These are phyloP conservation scores for Neonectria sp. DNA, from an alignment of 2,329 filamentous ascomycete genomes.

Conservation along the genomic window DNA sequence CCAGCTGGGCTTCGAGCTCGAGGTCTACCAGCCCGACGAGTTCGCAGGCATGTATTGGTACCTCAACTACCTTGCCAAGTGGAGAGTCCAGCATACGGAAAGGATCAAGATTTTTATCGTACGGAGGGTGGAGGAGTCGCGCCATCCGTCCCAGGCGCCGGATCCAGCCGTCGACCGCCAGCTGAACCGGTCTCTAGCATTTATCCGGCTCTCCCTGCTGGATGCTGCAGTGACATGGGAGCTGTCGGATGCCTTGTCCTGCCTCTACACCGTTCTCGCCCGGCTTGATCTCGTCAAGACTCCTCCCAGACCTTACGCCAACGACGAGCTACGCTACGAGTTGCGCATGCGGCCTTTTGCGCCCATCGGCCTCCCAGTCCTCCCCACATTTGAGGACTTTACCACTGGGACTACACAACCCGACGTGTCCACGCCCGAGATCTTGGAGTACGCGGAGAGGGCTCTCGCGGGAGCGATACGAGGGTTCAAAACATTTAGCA, in stretches of 20 bases:
- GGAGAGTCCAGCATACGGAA: slow-evolving; percentile 78
- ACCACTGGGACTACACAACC: slow-evolving; percentile 58
- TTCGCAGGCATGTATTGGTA: slow-evolving; percentile 94
- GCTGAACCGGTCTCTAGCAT: slow-evolving; percentile 65
- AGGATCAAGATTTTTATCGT: slow-evolving; percentile 79
- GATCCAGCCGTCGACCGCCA: slow-evolving; percentile 57
- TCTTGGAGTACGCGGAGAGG: slow-evolving; percentile 63
- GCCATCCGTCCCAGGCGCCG: slow-evolving; percentile 26
- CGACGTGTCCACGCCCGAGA: slow-evolving; percentile 54
- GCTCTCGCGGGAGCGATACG: slow-evolving; percentile 65
- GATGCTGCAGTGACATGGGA: slow-evolving; percentile 76
- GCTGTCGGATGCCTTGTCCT: slow-evolving; percentile 67
- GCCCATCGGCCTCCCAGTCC: slow-evolving; percentile 75
- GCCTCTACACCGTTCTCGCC: slow-evolving; percentile 77
- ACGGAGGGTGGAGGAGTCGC: slow-evolving; percentile 53
- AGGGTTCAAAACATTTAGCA: slow-evolving; percentile 68
- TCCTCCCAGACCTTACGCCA: slow-evolving; percentile 75
- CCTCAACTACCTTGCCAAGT: slow-evolving; percentile 79
- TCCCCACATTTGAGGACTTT: slow-evolving; percentile 77
- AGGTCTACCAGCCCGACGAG: slow-evolving; percentile 90
- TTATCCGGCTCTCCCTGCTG: slow-evolving; percentile 73
- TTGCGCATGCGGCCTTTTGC: slow-evolving; percentile 90
- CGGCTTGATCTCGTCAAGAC: slow-evolving; percentile 70
- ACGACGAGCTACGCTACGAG: slow-evolving; percentile 80
- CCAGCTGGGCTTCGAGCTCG: slow-evolving; percentile 94